A percentile compares a stretch with the other conserved stretches of the same genome.
Conservation (phyloP, 2,329 filamentous ascomycete species). For the Sporothrix protearum region DNA sequence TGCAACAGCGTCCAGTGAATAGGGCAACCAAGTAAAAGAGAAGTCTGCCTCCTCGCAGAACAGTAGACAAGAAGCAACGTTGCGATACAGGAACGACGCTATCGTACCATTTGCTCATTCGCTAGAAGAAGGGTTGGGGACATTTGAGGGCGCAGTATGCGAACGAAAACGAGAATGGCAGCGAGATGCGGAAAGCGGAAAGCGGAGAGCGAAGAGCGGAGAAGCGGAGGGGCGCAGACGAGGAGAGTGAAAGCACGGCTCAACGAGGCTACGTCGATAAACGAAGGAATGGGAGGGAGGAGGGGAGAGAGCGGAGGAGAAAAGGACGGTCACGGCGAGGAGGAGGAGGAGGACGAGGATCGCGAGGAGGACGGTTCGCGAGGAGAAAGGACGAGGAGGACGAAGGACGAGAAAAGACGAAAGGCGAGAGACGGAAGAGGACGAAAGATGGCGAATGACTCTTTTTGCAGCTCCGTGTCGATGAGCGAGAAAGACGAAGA, state of each 20-base stretch:
- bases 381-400: slow-evolving; percentile 31
- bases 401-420: background rate
- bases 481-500: slow-evolving; percentile 9
- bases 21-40: background rate
- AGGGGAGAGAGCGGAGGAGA: background rate
- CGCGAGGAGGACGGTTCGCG: slow-evolving; percentile 20
- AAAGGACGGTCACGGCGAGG: slow-evolving; percentile 30
- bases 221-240: slow-evolving; percentile 6
- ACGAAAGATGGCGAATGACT: slow-evolving; percentile 35
- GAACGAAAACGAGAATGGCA: background rate
- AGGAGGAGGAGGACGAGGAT: slow-evolving; percentile 19
- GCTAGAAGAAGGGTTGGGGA: background rate
- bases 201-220: background rate
- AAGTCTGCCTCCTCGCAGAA: slow-evolving; percentile 24
- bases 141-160: background rate
- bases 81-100: slow-evolving; percentile 20
- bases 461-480: background rate
- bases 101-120: slow-evolving; percentile 21
- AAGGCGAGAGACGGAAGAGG: slow-evolving; percentile 28
- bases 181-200: background rate
- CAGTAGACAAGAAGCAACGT: slow-evolving; percentile 28
- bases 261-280: background rate
- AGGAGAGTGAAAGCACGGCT: background rate
- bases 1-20: background rate
- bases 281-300: slow-evolving; percentile 14